These are phyloP conservation scores for Davidsoniella virescens DNA, from an alignment of 2,329 filamentous ascomycete genomes.

Conservation along the genomic window DNA sequence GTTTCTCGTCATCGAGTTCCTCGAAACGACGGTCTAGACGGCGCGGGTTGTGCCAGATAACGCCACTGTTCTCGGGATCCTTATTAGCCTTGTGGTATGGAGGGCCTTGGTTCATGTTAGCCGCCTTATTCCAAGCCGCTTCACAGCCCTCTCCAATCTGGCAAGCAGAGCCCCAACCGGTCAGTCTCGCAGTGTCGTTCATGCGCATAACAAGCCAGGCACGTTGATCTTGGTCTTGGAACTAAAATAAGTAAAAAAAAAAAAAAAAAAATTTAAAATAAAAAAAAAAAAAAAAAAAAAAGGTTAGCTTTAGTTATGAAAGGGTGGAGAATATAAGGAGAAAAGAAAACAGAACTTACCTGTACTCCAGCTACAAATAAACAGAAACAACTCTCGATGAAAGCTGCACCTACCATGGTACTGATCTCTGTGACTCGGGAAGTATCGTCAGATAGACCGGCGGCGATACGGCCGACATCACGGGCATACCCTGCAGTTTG, in stretches of 20 bases:
- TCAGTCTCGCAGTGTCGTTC: constrained; percentile 59
- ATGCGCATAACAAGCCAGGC: constrained; percentile 62
- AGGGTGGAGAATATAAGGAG: not conserved
- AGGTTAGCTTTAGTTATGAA: not conserved
- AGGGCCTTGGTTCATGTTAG: constrained; percentile 57
- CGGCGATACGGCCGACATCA: constrained; percentile 64
- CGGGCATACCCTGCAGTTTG: constrained; percentile 57
- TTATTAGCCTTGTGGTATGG: constrained; percentile 40
- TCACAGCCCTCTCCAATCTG: constrained; percentile 77
- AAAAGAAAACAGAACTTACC: constrained; percentile 24
- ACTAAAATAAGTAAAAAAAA: constrained; percentile 31
- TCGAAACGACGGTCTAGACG: constrained; percentile 36
- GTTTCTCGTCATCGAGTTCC: constrained; percentile 26
- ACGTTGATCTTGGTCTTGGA: constrained; percentile 53
- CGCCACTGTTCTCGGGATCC: constrained; percentile 15
- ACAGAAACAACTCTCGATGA: constrained; percentile 68
- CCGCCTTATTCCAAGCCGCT: constrained; percentile 63
- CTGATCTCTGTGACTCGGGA: constrained; percentile 43
- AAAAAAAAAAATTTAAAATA: constrained; percentile 11
- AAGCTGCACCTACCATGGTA: constrained; percentile 60
- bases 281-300: not conserved
- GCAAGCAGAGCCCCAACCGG: constrained; percentile 72
- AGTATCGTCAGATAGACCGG: constrained; percentile 47
- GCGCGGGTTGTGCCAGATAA: constrained; percentile 32
- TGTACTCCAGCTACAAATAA: constrained; percentile 76